Conservation (phyloP, 441 rosid genomes). For the Cnidoscolus chayamansa region DNA sequence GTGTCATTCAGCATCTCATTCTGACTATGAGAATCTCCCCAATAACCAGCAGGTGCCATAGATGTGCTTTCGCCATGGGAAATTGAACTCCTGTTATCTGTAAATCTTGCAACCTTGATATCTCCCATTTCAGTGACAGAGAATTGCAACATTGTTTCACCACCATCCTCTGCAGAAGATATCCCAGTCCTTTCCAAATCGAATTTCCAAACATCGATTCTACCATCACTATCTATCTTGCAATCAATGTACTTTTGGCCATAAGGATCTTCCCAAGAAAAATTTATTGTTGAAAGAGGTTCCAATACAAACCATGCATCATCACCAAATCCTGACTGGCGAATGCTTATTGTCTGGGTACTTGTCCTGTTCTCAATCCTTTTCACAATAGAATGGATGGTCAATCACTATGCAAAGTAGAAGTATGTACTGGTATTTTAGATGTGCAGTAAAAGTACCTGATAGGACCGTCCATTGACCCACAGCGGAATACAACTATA, state of each 20-base stretch:
- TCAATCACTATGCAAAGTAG: constrained; percentile 15
- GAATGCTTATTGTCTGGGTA: constrained; percentile 57
- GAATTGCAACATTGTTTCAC: constrained; percentile 54
- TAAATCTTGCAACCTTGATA: constrained; percentile 70
- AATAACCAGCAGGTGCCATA: constrained; percentile 41
- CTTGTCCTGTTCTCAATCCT: constrained; percentile 92
- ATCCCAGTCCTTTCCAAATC: constrained; percentile 63
- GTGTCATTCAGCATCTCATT: constrained; percentile 37
- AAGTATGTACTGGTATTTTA: not conserved
- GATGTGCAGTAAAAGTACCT: constrained; percentile 49
- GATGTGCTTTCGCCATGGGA: constrained; percentile 42
- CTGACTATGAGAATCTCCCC: constrained; percentile 43
- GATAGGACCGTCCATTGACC: constrained; percentile 80
- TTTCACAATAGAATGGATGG: constrained; percentile 29
- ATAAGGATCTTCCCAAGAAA: constrained; percentile 97
- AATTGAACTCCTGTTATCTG: constrained; percentile 39
- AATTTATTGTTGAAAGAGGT: constrained; percentile 69
- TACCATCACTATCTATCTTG: constrained; percentile 46
- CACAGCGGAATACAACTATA: constrained; percentile 86
- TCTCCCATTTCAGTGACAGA: constrained; percentile 69
- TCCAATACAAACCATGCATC: constrained; percentile 69
- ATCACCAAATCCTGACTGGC: constrained; percentile 92
- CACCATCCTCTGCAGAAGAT: constrained; percentile 44
- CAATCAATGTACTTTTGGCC: constrained; percentile 82
- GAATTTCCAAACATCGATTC: constrained; percentile 44